phyloP scores from a whole-genome alignment of 352 stramenopile species.

The Phytophthora syringae region DNA sequence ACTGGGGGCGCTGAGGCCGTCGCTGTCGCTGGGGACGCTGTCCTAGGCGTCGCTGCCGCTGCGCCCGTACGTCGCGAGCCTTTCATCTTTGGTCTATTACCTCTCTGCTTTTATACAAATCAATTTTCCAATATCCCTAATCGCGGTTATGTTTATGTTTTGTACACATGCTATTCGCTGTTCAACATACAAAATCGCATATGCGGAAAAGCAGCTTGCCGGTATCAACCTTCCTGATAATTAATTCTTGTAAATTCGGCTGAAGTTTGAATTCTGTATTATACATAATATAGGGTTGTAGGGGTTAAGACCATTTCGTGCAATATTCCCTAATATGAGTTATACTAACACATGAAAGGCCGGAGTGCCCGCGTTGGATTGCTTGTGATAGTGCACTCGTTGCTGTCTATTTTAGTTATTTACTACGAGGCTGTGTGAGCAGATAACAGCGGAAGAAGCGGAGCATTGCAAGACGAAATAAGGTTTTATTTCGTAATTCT shows the following conservation, averaged over 20 bases:
- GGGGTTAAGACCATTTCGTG: no score
- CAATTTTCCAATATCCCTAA: neutral
- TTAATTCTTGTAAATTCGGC: neutral
- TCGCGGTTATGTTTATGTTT: slow-evolving; percentile 1
- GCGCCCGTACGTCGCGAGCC: neutral
- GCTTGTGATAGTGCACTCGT: no score
- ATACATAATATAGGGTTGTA: slow-evolving; percentile 5
- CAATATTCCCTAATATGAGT: no score
- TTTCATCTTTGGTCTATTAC: neutral
- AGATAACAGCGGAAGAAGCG: no score
- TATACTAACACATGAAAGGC: no score
- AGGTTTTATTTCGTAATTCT: no score
- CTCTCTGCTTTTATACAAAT: neutral
- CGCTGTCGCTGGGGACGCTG: neutral
- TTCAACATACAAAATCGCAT: slow-evolving; percentile 5
- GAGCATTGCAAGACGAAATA: no score
- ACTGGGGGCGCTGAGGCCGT: no score
- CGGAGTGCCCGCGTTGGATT: no score
- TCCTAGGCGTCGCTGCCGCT: neutral
- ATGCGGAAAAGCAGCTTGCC: slow-evolving; percentile 10
- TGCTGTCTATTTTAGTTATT: no score
- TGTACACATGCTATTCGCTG: neutral
- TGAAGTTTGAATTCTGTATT: slow-evolving; percentile 9
- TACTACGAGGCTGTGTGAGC: no score
- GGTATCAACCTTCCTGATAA: slow-evolving; percentile 14